phyloP scores from a whole-genome alignment of 2,329 filamentous ascomycete genomes.

The Fusarium torreyae region DNA sequence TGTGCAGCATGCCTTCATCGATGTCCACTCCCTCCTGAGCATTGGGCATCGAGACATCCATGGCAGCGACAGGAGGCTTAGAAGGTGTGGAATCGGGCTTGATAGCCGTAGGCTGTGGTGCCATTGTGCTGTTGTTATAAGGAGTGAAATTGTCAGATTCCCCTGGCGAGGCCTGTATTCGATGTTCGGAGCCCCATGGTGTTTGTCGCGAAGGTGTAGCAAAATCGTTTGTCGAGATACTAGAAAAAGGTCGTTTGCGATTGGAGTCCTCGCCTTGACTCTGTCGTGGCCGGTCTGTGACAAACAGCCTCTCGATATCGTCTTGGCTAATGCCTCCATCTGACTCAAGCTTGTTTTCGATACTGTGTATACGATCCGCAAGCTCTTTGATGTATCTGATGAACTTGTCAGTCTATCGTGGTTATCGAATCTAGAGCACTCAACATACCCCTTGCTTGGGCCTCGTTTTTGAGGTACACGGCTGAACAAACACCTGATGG shows the following conservation, averaged over 20 bases:
- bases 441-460: slow-evolving; percentile 84
- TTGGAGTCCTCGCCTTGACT: slow-evolving; percentile 52
- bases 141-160: slow-evolving; percentile 52
- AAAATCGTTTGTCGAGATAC: slow-evolving; percentile 61
- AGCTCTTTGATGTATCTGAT: slow-evolving; percentile 92
- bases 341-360: slow-evolving; percentile 82
- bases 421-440: background rate
- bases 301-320: slow-evolving; percentile 62
- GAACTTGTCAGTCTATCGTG: slow-evolving; percentile 23
- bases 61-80: slow-evolving; percentile 54
- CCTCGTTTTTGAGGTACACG: slow-evolving; percentile 90
- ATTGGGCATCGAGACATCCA: slow-evolving; percentile 56
- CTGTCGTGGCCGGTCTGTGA: slow-evolving; percentile 54
- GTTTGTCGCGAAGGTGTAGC: slow-evolving; percentile 60
- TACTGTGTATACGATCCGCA: slow-evolving; percentile 84
- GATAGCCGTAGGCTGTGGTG: slow-evolving; percentile 61
- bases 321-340: slow-evolving; percentile 62
- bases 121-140: slow-evolving; percentile 61
- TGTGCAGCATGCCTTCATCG: slow-evolving; percentile 63
- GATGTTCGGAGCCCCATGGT: slow-evolving; percentile 64
- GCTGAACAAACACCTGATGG: slow-evolving; percentile 86
- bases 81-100: slow-evolving; percentile 57
- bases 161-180: slow-evolving; percentile 60
- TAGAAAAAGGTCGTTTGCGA: slow-evolving; percentile 66
- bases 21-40: slow-evolving; percentile 55